Evolutionary conservation across 2,329 filamentous ascomycete genomes (phyloP).

Genomic region (Colletotrichum plurivorum): DNA sequence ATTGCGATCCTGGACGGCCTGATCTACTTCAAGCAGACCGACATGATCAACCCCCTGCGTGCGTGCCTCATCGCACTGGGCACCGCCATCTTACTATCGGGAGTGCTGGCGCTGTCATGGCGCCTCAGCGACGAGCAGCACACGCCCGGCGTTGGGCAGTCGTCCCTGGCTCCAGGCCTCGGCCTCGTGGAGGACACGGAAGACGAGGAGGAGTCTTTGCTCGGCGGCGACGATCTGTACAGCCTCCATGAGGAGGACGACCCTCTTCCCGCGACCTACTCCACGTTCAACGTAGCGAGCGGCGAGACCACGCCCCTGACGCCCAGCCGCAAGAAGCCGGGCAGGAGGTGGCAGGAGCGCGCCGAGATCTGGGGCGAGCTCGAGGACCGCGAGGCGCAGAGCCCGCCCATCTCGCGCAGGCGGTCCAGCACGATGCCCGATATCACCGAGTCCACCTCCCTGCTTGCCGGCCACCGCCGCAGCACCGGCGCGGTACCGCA

Average conservation of each 20-base stretch:
- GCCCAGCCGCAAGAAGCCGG: constrained; percentile 62
- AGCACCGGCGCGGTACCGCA: constrained; percentile 42
- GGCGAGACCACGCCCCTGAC: constrained; percentile 55
- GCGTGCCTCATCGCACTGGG: constrained; percentile 88
- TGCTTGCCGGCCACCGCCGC: constrained; percentile 47
- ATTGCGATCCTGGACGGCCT: constrained; percentile 97
- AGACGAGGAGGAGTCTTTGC: constrained; percentile 70
- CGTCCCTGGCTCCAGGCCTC: constrained; percentile 84
- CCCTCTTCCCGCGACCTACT: constrained; percentile 54
- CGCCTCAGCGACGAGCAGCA: constrained; percentile 85
- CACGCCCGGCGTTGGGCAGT: constrained; percentile 72
- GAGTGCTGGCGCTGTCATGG: constrained; percentile 94
- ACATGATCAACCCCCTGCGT: constrained; percentile 81
- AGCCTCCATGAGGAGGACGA: constrained; percentile 60
- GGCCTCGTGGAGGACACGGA: constrained; percentile 82
- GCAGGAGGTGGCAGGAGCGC: constrained; percentile 73
- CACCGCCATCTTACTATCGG: constrained; percentile 86
- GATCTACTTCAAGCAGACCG: constrained; percentile 95
- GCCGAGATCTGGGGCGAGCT: constrained; percentile 91
- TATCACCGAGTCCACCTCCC: constrained; percentile 55
- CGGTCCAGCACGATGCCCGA: constrained; percentile 66
- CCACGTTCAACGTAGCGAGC: constrained; percentile 61
- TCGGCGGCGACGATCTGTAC: constrained; percentile 62
- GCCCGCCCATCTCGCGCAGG: constrained; percentile 55
- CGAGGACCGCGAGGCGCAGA: constrained; percentile 76